Evolutionary conservation across 1,139 yeast genomes (phyloP).

Genomic region (Hyphopichia burtonii): DNA sequence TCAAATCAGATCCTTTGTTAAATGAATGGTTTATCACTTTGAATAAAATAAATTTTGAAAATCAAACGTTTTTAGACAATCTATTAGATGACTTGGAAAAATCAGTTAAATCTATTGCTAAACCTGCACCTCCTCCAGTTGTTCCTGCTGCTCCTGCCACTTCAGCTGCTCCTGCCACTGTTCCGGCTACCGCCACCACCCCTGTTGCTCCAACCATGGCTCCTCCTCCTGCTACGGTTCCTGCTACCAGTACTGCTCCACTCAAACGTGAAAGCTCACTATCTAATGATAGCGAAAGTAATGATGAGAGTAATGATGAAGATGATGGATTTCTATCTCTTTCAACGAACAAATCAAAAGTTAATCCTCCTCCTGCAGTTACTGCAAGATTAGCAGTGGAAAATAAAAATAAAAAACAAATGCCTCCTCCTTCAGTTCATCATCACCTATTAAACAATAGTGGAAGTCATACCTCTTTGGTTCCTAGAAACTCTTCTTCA

Average conservation of each 20-base stretch:
- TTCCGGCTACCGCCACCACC: not conserved
- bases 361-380: not conserved
- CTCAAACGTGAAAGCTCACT: too few relatives aligned
- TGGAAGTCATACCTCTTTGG: not conserved
- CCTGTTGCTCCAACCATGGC: not conserved
- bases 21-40: constrained; percentile 29
- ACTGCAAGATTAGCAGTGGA: not conserved
- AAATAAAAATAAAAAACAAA: not conserved
- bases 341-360: not conserved
- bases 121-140: not conserved
- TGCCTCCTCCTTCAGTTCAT: constrained; percentile 2
- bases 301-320: constrained; percentile 5
- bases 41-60: constrained; percentile 13
- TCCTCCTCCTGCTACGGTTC: too few relatives aligned
- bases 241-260: too few relatives aligned
- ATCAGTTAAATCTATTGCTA: constrained; percentile 3
- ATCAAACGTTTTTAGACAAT: constrained; percentile 4
- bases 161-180: not conserved
- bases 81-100: constrained; percentile 4
- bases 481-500: constrained; percentile 2
- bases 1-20: constrained; percentile 22
- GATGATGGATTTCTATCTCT: constrained; percentile 4
- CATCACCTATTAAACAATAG: not conserved
- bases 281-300: not conserved
- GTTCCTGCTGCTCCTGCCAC: not conserved